Evolutionary conservation across 179 eudicot genomes (phyloP).

Genomic region (Silene noctiflora): DNA sequence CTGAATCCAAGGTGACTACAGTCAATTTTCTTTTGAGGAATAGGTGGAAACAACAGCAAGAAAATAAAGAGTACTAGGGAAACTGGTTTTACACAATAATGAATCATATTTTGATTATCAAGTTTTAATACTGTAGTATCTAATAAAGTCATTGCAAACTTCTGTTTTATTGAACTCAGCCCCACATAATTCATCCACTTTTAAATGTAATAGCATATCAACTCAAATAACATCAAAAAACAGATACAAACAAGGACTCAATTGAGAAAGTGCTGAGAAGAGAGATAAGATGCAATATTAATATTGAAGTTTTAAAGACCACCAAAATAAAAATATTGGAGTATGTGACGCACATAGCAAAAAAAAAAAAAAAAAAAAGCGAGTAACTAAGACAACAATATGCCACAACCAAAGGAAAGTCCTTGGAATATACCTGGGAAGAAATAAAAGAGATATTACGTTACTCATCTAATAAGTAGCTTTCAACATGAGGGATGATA

Average conservation of each 20-base stretch:
- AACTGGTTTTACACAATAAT: neutral
- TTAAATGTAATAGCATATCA: neutral
- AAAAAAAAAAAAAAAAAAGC: too few relatives aligned
- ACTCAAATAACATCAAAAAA: too few relatives aligned
- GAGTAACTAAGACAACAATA: neutral
- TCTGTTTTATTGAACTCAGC: too few relatives aligned
- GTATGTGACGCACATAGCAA: neutral
- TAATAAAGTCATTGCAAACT: neutral
- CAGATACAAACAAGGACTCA: neutral
- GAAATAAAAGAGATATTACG: neutral
- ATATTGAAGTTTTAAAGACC: neutral
- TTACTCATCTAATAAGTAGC: too few relatives aligned
- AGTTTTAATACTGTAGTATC: neutral
- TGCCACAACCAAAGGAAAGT: neutral
- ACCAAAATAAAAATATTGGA: neutral
- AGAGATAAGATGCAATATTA: neutral
- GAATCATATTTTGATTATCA: neutral
- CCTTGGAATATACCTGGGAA: neutral
- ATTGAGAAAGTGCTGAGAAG: neutral
- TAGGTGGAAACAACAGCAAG: conserved; percentile 2
- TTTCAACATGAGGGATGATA: neutral
- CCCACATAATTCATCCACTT: neutral
- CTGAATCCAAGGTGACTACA: conserved; percentile 32
- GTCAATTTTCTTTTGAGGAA: conserved; percentile 7
- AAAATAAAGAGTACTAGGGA: neutral